Conservation (phyloP, 768 basidiomycete species). For the Inosperma sp. region DNA sequence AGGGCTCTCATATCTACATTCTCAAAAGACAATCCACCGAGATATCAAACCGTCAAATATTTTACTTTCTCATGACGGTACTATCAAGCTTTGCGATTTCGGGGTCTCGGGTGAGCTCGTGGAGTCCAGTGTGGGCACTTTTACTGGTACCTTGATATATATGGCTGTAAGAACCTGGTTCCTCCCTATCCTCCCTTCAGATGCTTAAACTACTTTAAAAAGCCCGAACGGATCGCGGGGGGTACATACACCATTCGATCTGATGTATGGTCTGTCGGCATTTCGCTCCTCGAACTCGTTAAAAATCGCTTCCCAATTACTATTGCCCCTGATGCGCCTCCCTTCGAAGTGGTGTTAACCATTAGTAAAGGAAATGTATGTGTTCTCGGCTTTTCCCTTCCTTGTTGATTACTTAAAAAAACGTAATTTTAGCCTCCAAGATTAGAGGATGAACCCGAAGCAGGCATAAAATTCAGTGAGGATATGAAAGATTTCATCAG, state of each 20-base stretch:
- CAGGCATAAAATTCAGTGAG: constrained; percentile 62
- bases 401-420: neutral
- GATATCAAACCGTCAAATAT: constrained; percentile 37
- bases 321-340: constrained; percentile 82
- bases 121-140: constrained; percentile 84
- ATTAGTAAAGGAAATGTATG: constrained; percentile 74
- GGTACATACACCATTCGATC: constrained; percentile 88
- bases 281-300: constrained; percentile 89
- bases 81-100: constrained; percentile 92
- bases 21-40: constrained; percentile 30
- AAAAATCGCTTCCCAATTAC: constrained; percentile 78
- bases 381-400: constrained; percentile 4
- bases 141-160: constrained; percentile 95
- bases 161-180: constrained; percentile 77
- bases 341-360: constrained; percentile 87
- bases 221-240: constrained; percentile 93
- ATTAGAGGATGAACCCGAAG: constrained; percentile 60
- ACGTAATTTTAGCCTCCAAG: constrained; percentile 57
- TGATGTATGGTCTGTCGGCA: constrained; percentile 96
- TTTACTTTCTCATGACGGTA: constrained; percentile 44
- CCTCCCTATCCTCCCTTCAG: constrained; percentile 1
- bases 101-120: constrained; percentile 97
- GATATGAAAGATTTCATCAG: constrained; percentile 93
- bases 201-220: constrained; percentile 7
- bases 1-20: constrained; percentile 66